Evolutionary conservation across 129 eudicot species (phyloP).

Genomic region (Helichrysum umbraculigerum): DNA sequence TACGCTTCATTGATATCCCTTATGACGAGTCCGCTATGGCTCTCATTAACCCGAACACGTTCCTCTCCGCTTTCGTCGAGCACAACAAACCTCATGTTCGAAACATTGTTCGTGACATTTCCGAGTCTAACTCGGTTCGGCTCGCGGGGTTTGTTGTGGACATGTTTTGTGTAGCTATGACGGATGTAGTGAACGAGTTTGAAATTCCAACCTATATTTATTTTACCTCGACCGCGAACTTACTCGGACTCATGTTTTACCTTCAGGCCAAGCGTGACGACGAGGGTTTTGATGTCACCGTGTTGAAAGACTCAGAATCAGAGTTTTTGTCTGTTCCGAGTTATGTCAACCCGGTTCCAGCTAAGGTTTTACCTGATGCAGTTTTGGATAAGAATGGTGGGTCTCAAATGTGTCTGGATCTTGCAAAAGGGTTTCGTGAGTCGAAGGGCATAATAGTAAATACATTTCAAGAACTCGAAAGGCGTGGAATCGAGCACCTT

Average conservation of each 20-base stretch:
- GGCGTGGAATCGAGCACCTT: conserved; percentile 3
- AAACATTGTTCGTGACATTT: neutral
- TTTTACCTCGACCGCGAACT: conserved; percentile 26
- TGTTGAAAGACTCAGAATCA: conserved; percentile 11
- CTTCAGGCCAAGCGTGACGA: conserved; percentile 22
- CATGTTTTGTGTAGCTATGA: conserved; percentile 27
- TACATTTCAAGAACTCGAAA: conserved; percentile 33
- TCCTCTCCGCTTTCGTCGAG: conserved; percentile 15
- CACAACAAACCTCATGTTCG: conserved; percentile 19
- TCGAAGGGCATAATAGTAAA: conserved; percentile 38
- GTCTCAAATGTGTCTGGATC: conserved; percentile 1
- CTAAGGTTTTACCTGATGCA: conserved; percentile 18
- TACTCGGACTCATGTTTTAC: conserved; percentile 25
- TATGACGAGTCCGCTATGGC: conserved; percentile 26
- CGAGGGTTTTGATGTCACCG: conserved; percentile 12
- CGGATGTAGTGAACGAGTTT: conserved; percentile 33
- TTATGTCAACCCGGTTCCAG: conserved; percentile 14
- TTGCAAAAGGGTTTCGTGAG: neutral
- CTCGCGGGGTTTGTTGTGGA: conserved; percentile 28
- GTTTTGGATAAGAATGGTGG: conserved; percentile 6
- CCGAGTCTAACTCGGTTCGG: conserved; percentile 2
- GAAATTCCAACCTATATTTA: conserved; percentile 20
- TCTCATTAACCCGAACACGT: conserved; percentile 4
- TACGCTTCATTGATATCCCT: conserved; percentile 28
- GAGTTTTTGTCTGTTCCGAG: conserved; percentile 23